These are phyloP conservation scores for Nitzschia sp. DNA, from an alignment of 108 stramenopile genomes.

Conservation along the genomic window DNA sequence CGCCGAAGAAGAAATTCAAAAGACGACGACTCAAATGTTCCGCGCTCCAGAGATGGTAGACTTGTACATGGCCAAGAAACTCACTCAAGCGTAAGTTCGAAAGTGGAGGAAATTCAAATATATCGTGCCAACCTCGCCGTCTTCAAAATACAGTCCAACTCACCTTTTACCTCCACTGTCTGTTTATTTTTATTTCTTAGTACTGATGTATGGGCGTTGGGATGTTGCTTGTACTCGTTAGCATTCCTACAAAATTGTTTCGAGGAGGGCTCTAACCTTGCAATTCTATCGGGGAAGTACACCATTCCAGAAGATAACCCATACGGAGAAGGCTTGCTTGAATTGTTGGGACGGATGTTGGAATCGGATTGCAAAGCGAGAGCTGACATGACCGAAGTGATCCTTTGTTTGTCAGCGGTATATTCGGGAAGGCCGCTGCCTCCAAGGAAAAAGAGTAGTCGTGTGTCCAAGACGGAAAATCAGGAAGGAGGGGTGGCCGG, in stretches of 20 bases:
- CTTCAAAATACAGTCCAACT: too few species aligned
- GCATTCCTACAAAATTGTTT: slow-evolving; percentile 90
- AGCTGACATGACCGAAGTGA: slow-evolving; percentile 89
- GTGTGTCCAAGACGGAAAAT: slow-evolving; percentile 13
- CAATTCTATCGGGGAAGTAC: slow-evolving; percentile 86
- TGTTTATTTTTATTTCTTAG: slow-evolving; percentile 17
- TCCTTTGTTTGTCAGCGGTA: slow-evolving; percentile 75
- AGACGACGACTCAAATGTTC: slow-evolving; percentile 96
- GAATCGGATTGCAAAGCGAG: slow-evolving; percentile 73
- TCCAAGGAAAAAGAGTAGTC: slow-evolving; percentile 46
- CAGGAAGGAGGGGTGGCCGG: neutral
- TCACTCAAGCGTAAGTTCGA: slow-evolving; percentile 73
- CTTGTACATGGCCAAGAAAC: slow-evolving; percentile 83
- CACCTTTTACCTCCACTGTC: neutral
- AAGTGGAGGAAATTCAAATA: neutral
- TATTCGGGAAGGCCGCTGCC: slow-evolving; percentile 79
- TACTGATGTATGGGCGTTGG: slow-evolving; percentile 96
- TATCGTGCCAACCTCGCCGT: too few species aligned
- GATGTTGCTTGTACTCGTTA: slow-evolving; percentile 88
- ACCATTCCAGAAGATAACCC: slow-evolving; percentile 86
- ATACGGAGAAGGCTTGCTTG: slow-evolving; percentile 75
- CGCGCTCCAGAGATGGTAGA: slow-evolving; percentile 97
- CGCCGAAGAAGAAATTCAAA: slow-evolving; percentile 89
- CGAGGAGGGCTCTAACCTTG: slow-evolving; percentile 90
- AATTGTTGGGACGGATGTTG: slow-evolving; percentile 86